Percentiles rank a stretch among this genome's conserved stretches.
phyloP scores from a whole-genome alignment of 805 yeast species.

The Ogataea methylovora region DNA sequence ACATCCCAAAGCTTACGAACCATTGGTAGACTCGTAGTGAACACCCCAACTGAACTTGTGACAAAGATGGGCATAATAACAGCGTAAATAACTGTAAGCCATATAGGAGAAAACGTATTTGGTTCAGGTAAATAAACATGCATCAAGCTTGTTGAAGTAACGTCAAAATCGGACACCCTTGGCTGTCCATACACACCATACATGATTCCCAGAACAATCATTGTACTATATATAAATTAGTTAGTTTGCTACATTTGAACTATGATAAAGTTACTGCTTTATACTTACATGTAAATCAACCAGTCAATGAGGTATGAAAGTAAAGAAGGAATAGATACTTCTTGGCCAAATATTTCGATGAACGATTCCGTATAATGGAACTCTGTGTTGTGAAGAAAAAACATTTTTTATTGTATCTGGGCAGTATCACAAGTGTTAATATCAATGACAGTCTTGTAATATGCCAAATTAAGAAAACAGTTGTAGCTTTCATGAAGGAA shows the following conservation, averaged over 20 bases:
- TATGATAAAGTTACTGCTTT: not conserved
- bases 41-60: conserved; percentile 14
- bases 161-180: conserved; percentile 31
- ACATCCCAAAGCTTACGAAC: conserved; percentile 33
- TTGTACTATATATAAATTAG: conserved; percentile 1
- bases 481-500: too few species aligned
- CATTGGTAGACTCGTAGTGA: conserved; percentile 9
- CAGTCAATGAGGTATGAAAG: conserved; percentile 26
- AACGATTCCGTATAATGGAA: conserved; percentile 20
- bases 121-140: conserved; percentile 27
- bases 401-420: too few species aligned
- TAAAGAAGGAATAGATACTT: conserved; percentile 21
- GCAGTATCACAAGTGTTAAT: too few species aligned
- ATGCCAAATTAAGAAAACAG: too few species aligned
- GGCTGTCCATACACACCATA: conserved; percentile 30
- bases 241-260: not conserved
- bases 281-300: conserved; percentile 14
- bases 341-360: conserved; percentile 14
- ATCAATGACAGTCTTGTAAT: too few species aligned
- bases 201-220: conserved; percentile 14
- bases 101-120: conserved; percentile 25
- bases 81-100: conserved; percentile 22
- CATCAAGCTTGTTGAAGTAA: conserved; percentile 25
- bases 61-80: conserved; percentile 26
- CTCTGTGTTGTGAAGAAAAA: too few species aligned